These are phyloP conservation scores for Chloranthus sessilifolius DNA, from an alignment of 164 flowering plant genomes.

Conservation along the genomic window DNA sequence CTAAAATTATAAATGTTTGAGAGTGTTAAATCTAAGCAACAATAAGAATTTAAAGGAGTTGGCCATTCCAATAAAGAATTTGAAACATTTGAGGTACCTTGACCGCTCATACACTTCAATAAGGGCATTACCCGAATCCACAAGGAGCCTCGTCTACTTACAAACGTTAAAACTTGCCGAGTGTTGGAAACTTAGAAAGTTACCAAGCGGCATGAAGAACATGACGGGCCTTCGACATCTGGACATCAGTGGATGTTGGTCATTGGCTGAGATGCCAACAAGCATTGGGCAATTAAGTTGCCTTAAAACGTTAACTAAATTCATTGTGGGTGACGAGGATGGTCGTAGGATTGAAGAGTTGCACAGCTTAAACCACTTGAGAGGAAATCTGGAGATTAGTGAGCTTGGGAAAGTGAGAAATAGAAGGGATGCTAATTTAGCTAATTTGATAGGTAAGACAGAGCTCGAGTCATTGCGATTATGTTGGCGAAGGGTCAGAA, in stretches of 20 bases:
- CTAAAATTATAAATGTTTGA: not conserved
- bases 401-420: not conserved
- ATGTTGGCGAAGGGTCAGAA: not conserved
- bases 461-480: not conserved
- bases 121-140: not conserved
- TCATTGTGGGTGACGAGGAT: not conserved
- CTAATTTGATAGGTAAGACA: not conserved
- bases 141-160: not conserved
- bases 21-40: not conserved
- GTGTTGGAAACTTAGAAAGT: not conserved
- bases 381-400: not conserved
- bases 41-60: not conserved
- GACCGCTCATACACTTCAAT: not conserved
- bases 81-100: not conserved
- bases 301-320: not conserved
- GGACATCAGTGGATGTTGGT: not conserved
- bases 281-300: not conserved
- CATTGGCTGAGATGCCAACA: not conserved
- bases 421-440: not conserved
- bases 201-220: not conserved
- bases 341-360: not conserved
- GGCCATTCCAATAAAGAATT: not conserved
- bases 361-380: not conserved
- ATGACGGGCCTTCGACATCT: slow-evolving; percentile 5
- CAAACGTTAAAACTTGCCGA: not conserved